phyloP scores from a whole-genome alignment of 2,329 filamentous ascomycete species.

The Clathrospora elynae region DNA sequence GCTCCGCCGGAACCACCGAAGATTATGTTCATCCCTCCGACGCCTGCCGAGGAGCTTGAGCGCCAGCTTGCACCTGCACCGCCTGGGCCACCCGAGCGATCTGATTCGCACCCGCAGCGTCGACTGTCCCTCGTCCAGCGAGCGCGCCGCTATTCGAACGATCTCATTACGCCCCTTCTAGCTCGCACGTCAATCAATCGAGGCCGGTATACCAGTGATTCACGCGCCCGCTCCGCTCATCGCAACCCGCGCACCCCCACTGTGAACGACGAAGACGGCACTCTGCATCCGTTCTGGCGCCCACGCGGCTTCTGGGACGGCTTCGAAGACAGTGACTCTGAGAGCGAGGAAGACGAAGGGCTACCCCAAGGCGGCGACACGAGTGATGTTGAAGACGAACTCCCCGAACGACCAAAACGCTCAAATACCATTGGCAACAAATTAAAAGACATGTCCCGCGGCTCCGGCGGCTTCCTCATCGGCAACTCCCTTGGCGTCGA shows the following conservation, averaged over 20 bases:
- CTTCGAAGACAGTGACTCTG: constrained; percentile 50
- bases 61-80: constrained; percentile 43
- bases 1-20: constrained; percentile 62
- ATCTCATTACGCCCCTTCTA: constrained; percentile 51
- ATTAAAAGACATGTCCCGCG: constrained; percentile 48
- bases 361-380: constrained; percentile 56
- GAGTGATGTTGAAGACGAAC: constrained; percentile 44
- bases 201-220: constrained; percentile 29
- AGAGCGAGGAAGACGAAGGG: constrained; percentile 42
- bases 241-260: constrained; percentile 33
- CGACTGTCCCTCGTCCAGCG: constrained; percentile 51
- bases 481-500: constrained; percentile 64
- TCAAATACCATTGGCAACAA: constrained; percentile 33
- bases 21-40: constrained; percentile 61
- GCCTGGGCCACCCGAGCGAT: constrained; percentile 39
- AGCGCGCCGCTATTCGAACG: constrained; percentile 54
- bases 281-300: constrained; percentile 66
- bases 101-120: constrained; percentile 44
- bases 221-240: constrained; percentile 24
- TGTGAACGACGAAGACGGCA: constrained; percentile 50
- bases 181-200: constrained; percentile 35
- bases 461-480: constrained; percentile 54
- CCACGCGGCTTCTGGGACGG: constrained; percentile 68
- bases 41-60: constrained; percentile 56
- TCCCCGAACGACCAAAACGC: constrained; percentile 25